Conservation (phyloP, 2,329 filamentous ascomycete genomes). For the Epicoccum nigrum region DNA sequence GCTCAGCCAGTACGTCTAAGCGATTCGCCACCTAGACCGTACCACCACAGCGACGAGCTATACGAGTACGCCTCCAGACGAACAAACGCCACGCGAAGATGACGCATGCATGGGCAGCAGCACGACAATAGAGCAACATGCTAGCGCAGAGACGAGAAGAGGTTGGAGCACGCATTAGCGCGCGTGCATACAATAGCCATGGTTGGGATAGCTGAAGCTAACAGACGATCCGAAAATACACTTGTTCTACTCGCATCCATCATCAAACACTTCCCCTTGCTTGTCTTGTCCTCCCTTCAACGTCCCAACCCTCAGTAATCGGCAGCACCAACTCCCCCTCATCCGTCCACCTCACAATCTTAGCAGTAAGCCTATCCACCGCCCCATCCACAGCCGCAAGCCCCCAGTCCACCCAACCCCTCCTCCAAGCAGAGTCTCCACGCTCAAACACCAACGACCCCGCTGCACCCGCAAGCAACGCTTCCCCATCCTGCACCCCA, state of each 20-base stretch:
- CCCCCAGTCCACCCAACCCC: slow-evolving; percentile 26
- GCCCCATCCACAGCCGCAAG: slow-evolving; percentile 29
- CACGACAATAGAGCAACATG: not conserved
- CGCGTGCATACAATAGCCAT: slow-evolving; percentile 2
- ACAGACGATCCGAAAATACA: not conserved
- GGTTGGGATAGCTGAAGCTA: not conserved
- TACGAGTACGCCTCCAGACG: not conserved
- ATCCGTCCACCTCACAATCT: slow-evolving; percentile 32
- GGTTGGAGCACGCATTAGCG: not conserved
- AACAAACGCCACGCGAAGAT: not conserved
- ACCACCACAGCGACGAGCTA: not conserved
- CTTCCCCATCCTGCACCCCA: slow-evolving; percentile 1
- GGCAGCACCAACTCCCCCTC: slow-evolving; percentile 32
- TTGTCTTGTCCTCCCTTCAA: not conserved
- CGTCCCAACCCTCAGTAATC: slow-evolving; percentile 11
- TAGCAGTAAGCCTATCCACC: slow-evolving; percentile 26
- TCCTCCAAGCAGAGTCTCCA: slow-evolving; percentile 1
- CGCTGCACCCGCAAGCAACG: not conserved
- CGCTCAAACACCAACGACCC: not conserved
- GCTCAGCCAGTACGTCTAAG: slow-evolving; percentile 49
- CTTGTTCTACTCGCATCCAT: not conserved
- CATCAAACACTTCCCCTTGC: not conserved
- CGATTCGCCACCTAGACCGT: not conserved
- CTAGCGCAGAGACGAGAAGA: not conserved
- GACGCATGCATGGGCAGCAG: not conserved